Evolutionary conservation across 148 eudicot species (phyloP).

Genomic region (Fallopia convolvulus): DNA sequence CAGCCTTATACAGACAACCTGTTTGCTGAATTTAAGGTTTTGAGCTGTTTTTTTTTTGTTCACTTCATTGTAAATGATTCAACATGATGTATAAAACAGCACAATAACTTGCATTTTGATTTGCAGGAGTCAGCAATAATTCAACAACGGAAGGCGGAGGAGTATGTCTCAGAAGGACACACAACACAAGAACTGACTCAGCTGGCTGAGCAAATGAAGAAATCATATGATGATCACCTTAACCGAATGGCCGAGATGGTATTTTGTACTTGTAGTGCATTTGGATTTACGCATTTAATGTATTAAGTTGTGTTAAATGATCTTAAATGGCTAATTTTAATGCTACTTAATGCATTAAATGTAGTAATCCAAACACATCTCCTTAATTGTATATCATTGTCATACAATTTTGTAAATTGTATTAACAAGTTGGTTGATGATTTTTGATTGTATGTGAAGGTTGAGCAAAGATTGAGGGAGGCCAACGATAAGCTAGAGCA

Average conservation of each 20-base stretch:
- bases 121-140: slow-evolving; percentile 42
- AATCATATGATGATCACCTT: slow-evolving; percentile 34
- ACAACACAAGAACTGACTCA: slow-evolving; percentile 33
- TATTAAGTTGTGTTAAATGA: too few species aligned
- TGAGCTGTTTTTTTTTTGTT: not conserved
- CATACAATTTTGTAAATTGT: too few species aligned
- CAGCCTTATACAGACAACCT: slow-evolving; percentile 50
- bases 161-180: slow-evolving; percentile 35
- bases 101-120: not conserved
- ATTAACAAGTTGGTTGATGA: too few species aligned
- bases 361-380: too few species aligned
- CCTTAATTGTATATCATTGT: too few species aligned
- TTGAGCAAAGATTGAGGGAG: slow-evolving; percentile 29
- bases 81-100: not conserved
- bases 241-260: not conserved
- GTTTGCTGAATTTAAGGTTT: slow-evolving; percentile 53
- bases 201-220: slow-evolving; percentile 44
- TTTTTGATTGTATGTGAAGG: too few species aligned
- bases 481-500: slow-evolving; percentile 55
- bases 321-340: too few species aligned
- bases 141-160: slow-evolving; percentile 30
- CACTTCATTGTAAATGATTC: not conserved
- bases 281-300: too few species aligned
- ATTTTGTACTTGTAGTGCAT: not conserved
- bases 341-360: too few species aligned